A percentile compares a stretch with the other conserved stretches of the same genome.
Conservation (phyloP, 1,139 yeast genomes). For the Geotrichum siamense region DNA sequence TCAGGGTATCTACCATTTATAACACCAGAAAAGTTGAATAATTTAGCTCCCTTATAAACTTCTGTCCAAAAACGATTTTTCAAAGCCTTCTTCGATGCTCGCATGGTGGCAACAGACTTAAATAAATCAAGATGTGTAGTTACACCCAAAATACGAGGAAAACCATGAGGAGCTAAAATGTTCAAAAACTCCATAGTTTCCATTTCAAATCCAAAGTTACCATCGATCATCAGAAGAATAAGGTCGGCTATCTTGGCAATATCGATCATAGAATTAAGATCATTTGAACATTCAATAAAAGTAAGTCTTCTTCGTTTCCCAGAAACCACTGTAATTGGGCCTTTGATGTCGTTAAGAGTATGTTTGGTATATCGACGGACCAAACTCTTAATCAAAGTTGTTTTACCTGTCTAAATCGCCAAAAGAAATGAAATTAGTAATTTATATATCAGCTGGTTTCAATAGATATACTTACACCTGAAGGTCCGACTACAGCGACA, state of each 20-base stretch:
- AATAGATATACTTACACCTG: constrained; percentile 44
- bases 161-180: constrained; percentile 95
- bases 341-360: constrained; percentile 75
- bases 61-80: constrained; percentile 98
- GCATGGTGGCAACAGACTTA: constrained; percentile 78
- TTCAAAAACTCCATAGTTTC: constrained; percentile 98
- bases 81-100: constrained; percentile 85
- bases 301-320: constrained; percentile 92
- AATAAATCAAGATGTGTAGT: constrained; percentile 94
- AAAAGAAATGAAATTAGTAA: not conserved
- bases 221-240: constrained; percentile 83
- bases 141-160: constrained; percentile 95
- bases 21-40: constrained; percentile 91
- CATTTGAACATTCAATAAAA: constrained; percentile 87
- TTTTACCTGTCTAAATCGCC: constrained; percentile 61
- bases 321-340: constrained; percentile 96
- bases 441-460: too few relatives aligned
- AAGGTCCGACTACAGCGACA: constrained; percentile 97
- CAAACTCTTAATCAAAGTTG: constrained; percentile 84
- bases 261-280: constrained; percentile 92
- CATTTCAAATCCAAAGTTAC: constrained; percentile 98
- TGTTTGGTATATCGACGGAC: constrained; percentile 88
- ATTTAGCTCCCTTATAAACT: constrained; percentile 95
- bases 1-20: constrained; percentile 97
- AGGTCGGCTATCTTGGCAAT: constrained; percentile 93